Base-by-base conservation (phyloP, 352 stramenopile genomes). In the Phytophthora parvispora region DNA sequence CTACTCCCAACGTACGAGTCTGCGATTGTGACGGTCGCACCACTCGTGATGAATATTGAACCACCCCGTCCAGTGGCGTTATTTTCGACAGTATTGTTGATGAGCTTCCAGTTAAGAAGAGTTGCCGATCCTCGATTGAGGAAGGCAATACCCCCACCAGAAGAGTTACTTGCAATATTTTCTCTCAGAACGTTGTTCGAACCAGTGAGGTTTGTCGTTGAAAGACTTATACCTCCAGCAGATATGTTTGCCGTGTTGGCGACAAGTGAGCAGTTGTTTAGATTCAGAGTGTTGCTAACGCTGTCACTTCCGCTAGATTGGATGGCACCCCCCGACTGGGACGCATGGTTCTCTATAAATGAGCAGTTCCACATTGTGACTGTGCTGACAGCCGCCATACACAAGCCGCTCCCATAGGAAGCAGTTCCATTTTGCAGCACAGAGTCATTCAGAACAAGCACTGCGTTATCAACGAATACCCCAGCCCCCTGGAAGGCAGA, bases 1-100 rank as follows among this genome's bases (percentile, higher is more conserved):
- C 77, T 83, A 29, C 78, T 84, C 10, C 79, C 31, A 12, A 86
- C 28, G 2, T 36, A 38, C 0, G 73, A 81, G 24, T 86, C 60
- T 3, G 57, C 24, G 31, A 84, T 81, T 12, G 64, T 51, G 8
- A 66, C 59, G 4, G n/a, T 50, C 2, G 28, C 52, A 24, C 73
- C 75, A 22, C 62, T 61, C 1, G 53, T 55, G 4, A 84, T 55
- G 4, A 69, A 81, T 1, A 86, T 25, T 0, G 78, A 64, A 1
- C 66, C 60, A 6, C 78, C 78, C 57, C 67, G 72, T 2, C 65
- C 57, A 1, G 34, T 27, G 1, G 68, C 24, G 4, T 67, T 70
- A 4, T 63, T 47, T 22, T 67, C 42, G 4, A 69, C 52, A 13
- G 84, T 53, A 48, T 86, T 86, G 42, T 83, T 74, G 27, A 67